These are phyloP conservation scores for Calonectria multiphialidica DNA, from an alignment of 2,329 filamentous ascomycete species.

Conservation along the genomic window DNA sequence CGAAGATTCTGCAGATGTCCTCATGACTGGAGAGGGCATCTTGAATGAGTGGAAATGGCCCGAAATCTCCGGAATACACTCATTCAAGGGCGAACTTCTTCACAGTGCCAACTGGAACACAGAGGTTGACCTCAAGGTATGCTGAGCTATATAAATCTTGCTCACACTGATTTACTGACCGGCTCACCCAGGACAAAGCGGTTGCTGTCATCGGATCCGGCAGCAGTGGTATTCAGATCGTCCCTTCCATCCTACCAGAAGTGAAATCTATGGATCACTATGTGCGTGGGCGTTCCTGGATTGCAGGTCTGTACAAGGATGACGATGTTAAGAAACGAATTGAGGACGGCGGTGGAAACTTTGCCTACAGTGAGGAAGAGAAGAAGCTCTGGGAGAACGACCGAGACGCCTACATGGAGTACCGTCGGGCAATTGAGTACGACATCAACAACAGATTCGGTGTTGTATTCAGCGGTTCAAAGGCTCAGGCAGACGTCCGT, in stretches of 20 bases:
- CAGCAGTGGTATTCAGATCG: conserved; percentile 26
- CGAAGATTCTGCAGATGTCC: conserved; percentile 34
- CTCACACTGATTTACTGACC: neutral
- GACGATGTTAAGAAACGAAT: neutral
- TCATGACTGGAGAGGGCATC: conserved; percentile 32
- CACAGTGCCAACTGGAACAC: conserved; percentile 56
- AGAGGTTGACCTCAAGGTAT: neutral
- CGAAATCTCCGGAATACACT: conserved; percentile 59
- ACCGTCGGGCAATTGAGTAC: neutral
- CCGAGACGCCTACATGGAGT: neutral
- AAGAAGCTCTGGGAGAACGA: neutral
- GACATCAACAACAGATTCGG: neutral
- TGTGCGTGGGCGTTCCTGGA: conserved; percentile 24
- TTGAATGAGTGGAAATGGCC: conserved; percentile 54
- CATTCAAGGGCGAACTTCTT: conserved; percentile 62
- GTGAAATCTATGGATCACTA: conserved; percentile 26
- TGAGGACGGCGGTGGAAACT: neutral
- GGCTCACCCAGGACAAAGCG: conserved; percentile 1
- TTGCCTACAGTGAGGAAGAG: conserved; percentile 5
- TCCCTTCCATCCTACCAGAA: conserved; percentile 16
- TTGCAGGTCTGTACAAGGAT: neutral
- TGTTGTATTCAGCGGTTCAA: neutral
- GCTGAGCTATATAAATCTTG: neutral
- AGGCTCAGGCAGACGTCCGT: neutral
- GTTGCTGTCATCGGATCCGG: conserved; percentile 25